Conservation (phyloP, 306 rosid species). For the Aeschynomene evenia region DNA sequence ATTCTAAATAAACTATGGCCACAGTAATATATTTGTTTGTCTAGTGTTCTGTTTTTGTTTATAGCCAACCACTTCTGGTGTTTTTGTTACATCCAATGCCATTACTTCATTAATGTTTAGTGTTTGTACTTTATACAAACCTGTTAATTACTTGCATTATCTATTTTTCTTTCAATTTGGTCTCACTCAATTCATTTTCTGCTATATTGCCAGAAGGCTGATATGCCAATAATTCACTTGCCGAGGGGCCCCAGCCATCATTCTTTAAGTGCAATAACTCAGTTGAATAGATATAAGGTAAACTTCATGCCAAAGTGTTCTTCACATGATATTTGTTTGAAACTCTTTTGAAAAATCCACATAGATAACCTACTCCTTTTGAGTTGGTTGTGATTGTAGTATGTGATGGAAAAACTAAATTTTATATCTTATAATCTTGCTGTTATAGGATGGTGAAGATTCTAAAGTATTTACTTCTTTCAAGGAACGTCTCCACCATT, state of each 20-base stretch:
- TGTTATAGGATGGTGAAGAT: slow-evolving; percentile 63
- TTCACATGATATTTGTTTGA: background rate
- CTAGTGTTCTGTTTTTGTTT: background rate
- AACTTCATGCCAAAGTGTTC: slow-evolving; percentile 23
- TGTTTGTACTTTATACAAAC: background rate
- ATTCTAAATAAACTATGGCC: slow-evolving; percentile 5
- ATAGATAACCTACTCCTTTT: slow-evolving; percentile 14
- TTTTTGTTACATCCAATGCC: slow-evolving; percentile 5
- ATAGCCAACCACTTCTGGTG: background rate
- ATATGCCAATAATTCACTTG: slow-evolving; percentile 68
- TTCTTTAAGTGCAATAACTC: slow-evolving; percentile 57
- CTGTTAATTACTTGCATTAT: background rate
- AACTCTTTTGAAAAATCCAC: background rate
- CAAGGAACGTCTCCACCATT: slow-evolving; percentile 77
- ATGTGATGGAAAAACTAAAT: slow-evolving; percentile 5
- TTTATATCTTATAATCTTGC: slow-evolving; percentile 24
- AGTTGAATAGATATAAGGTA: slow-evolving; percentile 57
- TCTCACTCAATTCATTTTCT: slow-evolving; percentile 25
- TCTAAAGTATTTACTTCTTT: slow-evolving; percentile 68
- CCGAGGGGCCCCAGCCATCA: slow-evolving; percentile 71
- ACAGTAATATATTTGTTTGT: background rate
- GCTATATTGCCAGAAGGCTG: slow-evolving; percentile 51
- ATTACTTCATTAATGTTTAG: slow-evolving; percentile 23
- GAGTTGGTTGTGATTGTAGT: slow-evolving; percentile 27
- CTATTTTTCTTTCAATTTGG: background rate